Evolutionary conservation across 495 filamentous ascomycete genomes (phyloP), one percentile per base, ranked within the genome.

Genomic region (Trichoderma gamsii): DNA sequence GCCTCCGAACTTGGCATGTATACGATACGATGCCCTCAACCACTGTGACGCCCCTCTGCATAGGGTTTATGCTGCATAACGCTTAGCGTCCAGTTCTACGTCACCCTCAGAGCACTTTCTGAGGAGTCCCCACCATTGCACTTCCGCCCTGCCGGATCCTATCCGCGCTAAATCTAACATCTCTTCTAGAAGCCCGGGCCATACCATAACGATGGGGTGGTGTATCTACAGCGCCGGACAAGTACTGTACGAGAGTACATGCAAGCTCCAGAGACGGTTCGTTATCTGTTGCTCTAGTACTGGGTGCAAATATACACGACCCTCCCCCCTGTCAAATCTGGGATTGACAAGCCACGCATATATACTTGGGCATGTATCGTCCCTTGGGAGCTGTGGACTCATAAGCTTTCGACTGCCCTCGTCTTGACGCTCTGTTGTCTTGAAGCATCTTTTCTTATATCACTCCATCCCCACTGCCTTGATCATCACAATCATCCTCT

Each of bases 321-420:
- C 56, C 27, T 61, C n/a, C 56, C 56, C 56, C 56, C n/a, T 13
- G 56, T 18, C 56, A 18, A 2, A 29, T 25, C 25, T 25, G 12
- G 35, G 56, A 32, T 32, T 29, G 56, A 23, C 12, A 29, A 25
- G 27, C 23, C 16, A 61, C 16, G 25, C 56, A 61, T 61, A 29
- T 32, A 29, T 15, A 32, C 56, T 61, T 15, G 11, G 5, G 56
- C 8, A 23, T 32, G 27, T 13, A 15, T 61, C 56, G 27, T 61
- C 27, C 56, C 12, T 27, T 6, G 25, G 29, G 23, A 61, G 23
- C 56, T 16, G 7, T 35, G 11, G 56, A 61, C 56, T 29, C 56
- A 61, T 29, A 61, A 61, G 56, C 56, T 6, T 13, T 21, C 56
- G 56, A 61, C 56, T 32, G 56, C 27, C 56, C 56, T 61, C 23